Conservation (phyloP, 495 filamentous ascomycete species). For the Penicillium paxilli region DNA sequence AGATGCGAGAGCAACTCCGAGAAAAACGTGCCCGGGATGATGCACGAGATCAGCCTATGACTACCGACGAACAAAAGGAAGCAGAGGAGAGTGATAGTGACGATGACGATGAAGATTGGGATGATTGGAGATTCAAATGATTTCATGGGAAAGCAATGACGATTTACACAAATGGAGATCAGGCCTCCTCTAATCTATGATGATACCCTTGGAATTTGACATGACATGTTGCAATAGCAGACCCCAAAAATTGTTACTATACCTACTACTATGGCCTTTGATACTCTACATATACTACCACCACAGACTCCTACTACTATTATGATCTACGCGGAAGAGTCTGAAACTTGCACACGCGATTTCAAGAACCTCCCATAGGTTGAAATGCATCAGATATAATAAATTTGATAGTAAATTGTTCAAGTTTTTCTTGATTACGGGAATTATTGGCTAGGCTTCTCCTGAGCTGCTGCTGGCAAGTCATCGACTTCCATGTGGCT, state of each 20-base stretch:
- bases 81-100: slow-evolving; percentile 29
- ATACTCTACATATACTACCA: too few species aligned
- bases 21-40: slow-evolving; percentile 36
- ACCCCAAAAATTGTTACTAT: not conserved
- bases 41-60: slow-evolving; percentile 35
- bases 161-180: slow-evolving; percentile 19
- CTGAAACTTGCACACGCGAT: not conserved
- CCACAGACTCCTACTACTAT: not conserved
- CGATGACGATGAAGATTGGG: slow-evolving; percentile 57
- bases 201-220: slow-evolving; percentile 43
- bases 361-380: not conserved
- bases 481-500: slow-evolving; percentile 55
- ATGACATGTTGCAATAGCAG: slow-evolving; percentile 11
- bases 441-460: slow-evolving; percentile 7
- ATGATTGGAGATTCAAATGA: slow-evolving; percentile 67
- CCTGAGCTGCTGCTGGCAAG: slow-evolving; percentile 11
- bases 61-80: slow-evolving; percentile 21
- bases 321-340: not conserved
- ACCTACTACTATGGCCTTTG: too few species aligned
- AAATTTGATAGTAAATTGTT: not conserved
- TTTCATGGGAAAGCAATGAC: slow-evolving; percentile 10
- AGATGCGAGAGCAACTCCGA: slow-evolving; percentile 63
- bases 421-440: not conserved
- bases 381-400: not conserved
- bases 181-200: slow-evolving; percentile 32